phyloP scores from a whole-genome alignment of 78 protist genomes.

The Bodo saltans region DNA sequence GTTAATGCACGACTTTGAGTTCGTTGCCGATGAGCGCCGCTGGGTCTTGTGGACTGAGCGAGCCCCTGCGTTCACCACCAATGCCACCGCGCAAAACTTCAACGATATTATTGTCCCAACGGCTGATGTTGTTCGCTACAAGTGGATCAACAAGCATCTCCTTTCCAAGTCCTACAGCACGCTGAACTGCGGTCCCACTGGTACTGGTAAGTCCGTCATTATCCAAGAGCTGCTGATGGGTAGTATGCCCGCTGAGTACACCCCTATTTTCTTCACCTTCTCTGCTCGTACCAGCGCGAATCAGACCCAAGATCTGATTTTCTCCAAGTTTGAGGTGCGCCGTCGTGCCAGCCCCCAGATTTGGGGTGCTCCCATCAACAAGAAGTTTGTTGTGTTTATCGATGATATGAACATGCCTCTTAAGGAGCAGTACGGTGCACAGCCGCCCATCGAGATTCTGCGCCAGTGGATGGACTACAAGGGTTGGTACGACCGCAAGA shows the following conservation, averaged over 20 bases:
- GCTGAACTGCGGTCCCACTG: slow-evolving; percentile 77
- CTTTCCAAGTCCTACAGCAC: slow-evolving; percentile 25
- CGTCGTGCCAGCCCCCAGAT: slow-evolving; percentile 31
- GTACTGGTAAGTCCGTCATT: slow-evolving; percentile 76
- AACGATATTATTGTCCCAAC: slow-evolving; percentile 80
- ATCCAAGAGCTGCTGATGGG: slow-evolving; percentile 44
- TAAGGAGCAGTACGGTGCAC: slow-evolving; percentile 66
- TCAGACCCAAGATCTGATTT: slow-evolving; percentile 66
- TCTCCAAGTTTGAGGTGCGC: slow-evolving; percentile 56
- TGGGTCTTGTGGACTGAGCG: slow-evolving; percentile 67
- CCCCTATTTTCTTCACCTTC: slow-evolving; percentile 44
- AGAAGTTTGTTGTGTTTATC: slow-evolving; percentile 49
- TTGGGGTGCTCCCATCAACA: slow-evolving; percentile 65
- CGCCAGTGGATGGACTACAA: slow-evolving; percentile 69
- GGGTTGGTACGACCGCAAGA: slow-evolving; percentile 65
- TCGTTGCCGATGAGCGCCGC: not conserved
- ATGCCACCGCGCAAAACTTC: slow-evolving; percentile 17
- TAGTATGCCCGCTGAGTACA: slow-evolving; percentile 35
- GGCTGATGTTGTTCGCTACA: slow-evolving; percentile 66
- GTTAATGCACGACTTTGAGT: slow-evolving; percentile 7
- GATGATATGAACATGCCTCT: slow-evolving; percentile 88
- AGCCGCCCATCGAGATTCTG: slow-evolving; percentile 72
- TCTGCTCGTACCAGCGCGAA: slow-evolving; percentile 71
- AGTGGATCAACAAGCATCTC: slow-evolving; percentile 50
- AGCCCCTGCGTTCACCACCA: slow-evolving; percentile 18